phyloP scores from a whole-genome alignment of 2,329 filamentous ascomycete genomes.

The Stagonosporopsis vannaccii region DNA sequence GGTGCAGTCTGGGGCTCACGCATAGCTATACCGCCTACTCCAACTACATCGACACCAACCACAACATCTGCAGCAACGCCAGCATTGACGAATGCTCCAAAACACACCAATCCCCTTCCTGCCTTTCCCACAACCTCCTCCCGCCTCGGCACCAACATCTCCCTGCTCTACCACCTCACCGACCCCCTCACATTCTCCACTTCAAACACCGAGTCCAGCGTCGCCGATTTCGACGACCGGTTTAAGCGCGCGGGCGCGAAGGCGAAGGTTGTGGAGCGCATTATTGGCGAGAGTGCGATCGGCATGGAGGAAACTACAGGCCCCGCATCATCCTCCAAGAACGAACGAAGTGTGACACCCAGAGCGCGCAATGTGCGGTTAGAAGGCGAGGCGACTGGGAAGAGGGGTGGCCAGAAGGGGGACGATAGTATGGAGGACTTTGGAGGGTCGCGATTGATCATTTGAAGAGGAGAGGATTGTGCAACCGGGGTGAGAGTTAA shows the following conservation, averaged over 20 bases:
- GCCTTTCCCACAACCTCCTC: slow-evolving; percentile 35
- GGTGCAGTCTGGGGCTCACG: slow-evolving; percentile 85
- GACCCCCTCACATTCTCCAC: slow-evolving; percentile 80
- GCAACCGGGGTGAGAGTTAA: background rate
- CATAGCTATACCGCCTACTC: slow-evolving; percentile 42
- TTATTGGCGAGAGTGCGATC: slow-evolving; percentile 55
- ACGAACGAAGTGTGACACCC: background rate
- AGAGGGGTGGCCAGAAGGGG: slow-evolving; percentile 25
- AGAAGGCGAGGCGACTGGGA: slow-evolving; percentile 17
- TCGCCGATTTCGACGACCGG: slow-evolving; percentile 90
- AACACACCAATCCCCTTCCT: background rate
- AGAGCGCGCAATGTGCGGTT: slow-evolving; percentile 21
- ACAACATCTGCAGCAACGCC: background rate
- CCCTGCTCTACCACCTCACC: slow-evolving; percentile 76
- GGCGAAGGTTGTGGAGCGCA: slow-evolving; percentile 81
- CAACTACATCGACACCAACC: background rate
- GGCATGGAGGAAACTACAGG: slow-evolving; percentile 37
- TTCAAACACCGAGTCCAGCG: slow-evolving; percentile 85
- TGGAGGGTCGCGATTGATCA: slow-evolving; percentile 34
- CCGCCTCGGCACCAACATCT: slow-evolving; percentile 78
- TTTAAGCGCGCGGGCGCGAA: slow-evolving; percentile 84
- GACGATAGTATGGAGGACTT: slow-evolving; percentile 48
- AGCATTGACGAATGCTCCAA: too few species aligned
- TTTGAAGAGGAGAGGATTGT: background rate
- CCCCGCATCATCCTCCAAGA: background rate